Evolutionary conservation across 768 basidiomycete genomes (phyloP).

Genomic region (Chalciporus pseudorubinellus): DNA sequence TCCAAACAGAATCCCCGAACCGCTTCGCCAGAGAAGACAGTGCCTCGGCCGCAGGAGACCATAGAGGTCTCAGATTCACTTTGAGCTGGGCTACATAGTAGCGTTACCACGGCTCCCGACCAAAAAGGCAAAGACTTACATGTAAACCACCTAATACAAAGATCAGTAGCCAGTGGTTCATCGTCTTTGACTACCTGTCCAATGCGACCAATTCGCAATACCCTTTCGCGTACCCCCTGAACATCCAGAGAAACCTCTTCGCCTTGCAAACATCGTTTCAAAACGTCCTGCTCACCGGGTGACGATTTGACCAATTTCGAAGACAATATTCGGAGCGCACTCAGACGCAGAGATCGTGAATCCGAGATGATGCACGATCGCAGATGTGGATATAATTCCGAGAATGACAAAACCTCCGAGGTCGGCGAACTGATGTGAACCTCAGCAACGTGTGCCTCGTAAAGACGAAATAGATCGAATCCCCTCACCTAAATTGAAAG

Average conservation of each 20-base stretch:
- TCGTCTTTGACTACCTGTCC: slow-evolving; percentile 57
- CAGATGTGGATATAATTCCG: slow-evolving; percentile 52
- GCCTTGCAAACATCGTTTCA: slow-evolving; percentile 69
- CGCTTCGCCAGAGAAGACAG: slow-evolving; percentile 49
- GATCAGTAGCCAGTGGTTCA: slow-evolving; percentile 52
- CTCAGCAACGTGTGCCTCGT: neutral
- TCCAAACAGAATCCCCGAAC: slow-evolving; percentile 76
- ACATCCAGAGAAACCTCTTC: slow-evolving; percentile 80
- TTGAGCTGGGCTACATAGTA: slow-evolving; percentile 73
- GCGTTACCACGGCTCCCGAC: neutral
- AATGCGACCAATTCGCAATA: slow-evolving; percentile 72
- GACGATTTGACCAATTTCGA: slow-evolving; percentile 47
- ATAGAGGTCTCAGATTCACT: slow-evolving; percentile 88
- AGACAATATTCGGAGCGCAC: slow-evolving; percentile 60
- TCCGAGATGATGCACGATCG: slow-evolving; percentile 65
- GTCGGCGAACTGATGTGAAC: slow-evolving; percentile 16
- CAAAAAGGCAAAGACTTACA: slow-evolving; percentile 41
- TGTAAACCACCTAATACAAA: slow-evolving; percentile 70
- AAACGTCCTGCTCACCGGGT: slow-evolving; percentile 47
- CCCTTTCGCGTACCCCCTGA: slow-evolving; percentile 80
- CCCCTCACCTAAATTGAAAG: slow-evolving; percentile 43
- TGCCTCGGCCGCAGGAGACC: slow-evolving; percentile 76
- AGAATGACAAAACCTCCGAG: slow-evolving; percentile 35
- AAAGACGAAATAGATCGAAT: neutral
- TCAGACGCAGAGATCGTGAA: slow-evolving; percentile 61